Percentiles rank a stretch among this genome's conserved stretches.
These are phyloP conservation scores for Inonotus obliquus DNA, from an alignment of 1,284 basidiomycete species.

Conservation along the genomic window DNA sequence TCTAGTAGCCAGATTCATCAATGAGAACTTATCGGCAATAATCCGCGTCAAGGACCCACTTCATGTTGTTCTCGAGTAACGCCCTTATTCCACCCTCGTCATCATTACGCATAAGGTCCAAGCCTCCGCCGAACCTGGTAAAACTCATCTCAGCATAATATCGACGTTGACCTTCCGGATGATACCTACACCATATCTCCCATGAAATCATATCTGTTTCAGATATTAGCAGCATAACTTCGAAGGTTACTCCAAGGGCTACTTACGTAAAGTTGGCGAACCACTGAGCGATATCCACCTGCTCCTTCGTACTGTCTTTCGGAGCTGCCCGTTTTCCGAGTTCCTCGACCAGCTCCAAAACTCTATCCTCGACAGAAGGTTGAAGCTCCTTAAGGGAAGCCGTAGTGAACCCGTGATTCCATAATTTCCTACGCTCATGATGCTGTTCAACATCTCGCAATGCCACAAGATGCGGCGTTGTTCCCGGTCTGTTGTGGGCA, in stretches of 20 bases:
- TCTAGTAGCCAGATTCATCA: background rate
- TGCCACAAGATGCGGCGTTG: background rate
- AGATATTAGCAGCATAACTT: background rate
- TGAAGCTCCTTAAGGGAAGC: conserved; percentile 36
- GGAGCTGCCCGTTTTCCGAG: conserved; percentile 22
- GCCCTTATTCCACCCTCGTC: conserved; percentile 19
- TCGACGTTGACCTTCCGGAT: background rate
- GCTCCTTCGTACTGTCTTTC: background rate
- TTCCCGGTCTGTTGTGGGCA: background rate
- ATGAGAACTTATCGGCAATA: background rate
- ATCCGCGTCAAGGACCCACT: background rate
- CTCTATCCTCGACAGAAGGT: conserved; percentile 30
- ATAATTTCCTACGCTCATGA: conserved; percentile 34
- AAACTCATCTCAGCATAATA: background rate
- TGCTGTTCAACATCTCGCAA: conserved; percentile 33
- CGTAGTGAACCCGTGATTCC: conserved; percentile 38
- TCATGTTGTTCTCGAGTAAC: conserved; percentile 17
- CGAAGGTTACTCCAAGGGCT: background rate
- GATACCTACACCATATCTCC: conserved; percentile 31
- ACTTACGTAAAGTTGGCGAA: conserved; percentile 28
- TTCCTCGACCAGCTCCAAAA: conserved; percentile 30
- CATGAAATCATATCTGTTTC: conserved; percentile 34
- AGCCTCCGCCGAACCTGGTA: conserved; percentile 25
- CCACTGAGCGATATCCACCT: conserved; percentile 32
- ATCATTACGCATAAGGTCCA: conserved; percentile 18